phyloP scores from a whole-genome alignment of 371 early-diverging fungal species.

The Zychaea mexicana region DNA sequence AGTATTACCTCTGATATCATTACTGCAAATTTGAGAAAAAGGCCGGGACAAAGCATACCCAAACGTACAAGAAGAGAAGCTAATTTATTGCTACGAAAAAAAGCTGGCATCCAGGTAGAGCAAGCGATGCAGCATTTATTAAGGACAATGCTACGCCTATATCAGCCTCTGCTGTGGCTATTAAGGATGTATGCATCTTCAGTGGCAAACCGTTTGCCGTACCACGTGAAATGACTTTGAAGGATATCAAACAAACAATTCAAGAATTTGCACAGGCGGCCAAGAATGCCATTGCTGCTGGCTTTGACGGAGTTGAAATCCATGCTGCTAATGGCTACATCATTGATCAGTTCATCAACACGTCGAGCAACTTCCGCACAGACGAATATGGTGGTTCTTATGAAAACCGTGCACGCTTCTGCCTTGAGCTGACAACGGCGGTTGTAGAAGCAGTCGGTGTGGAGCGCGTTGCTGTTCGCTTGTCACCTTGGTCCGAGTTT shows the following conservation, averaged over 20 bases:
- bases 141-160: slow-evolving; percentile 12
- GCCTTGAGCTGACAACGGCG: slow-evolving; percentile 40
- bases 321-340: slow-evolving; percentile 73
- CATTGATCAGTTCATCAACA: slow-evolving; percentile 45
- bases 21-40: neutral
- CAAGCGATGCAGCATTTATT: neutral
- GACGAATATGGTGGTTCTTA: slow-evolving; percentile 61
- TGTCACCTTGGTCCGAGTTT: slow-evolving; percentile 24
- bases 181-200: slow-evolving; percentile 13
- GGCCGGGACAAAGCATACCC: neutral
- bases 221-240: slow-evolving; percentile 63
- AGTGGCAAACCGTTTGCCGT: slow-evolving; percentile 21
- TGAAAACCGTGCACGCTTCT: slow-evolving; percentile 57
- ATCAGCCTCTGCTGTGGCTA: slow-evolving; percentile 24
- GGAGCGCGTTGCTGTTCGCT: slow-evolving; percentile 20
- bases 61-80: too few relatives aligned
- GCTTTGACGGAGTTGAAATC: slow-evolving; percentile 71
- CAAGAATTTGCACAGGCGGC: slow-evolving; percentile 63
- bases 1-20: too few relatives aligned
- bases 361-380: slow-evolving; percentile 49
- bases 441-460: slow-evolving; percentile 20
- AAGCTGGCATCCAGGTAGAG: slow-evolving; percentile 23
- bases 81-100: neutral
- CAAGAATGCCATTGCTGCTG: slow-evolving; percentile 40
- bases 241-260: slow-evolving; percentile 62